phyloP scores from a whole-genome alignment of 2,329 filamentous ascomycete species.

The Chalaropsis ovoidea region DNA sequence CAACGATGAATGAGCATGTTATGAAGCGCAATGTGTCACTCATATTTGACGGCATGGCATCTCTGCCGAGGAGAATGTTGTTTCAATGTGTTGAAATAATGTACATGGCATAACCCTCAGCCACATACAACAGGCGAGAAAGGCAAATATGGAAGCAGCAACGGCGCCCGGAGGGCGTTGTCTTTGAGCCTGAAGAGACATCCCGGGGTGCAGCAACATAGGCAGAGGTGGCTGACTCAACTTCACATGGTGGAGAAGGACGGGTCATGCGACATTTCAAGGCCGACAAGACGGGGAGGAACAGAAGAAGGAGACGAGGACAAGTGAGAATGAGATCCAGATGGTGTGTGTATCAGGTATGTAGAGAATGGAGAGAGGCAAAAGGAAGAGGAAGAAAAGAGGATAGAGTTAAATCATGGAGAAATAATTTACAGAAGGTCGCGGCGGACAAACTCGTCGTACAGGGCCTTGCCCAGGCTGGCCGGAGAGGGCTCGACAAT shows the following conservation, averaged over 20 bases:
- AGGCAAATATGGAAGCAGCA: no score
- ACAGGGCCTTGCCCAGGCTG: slow-evolving; percentile 80
- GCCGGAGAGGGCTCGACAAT: slow-evolving; percentile 94
- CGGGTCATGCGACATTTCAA: slow-evolving; percentile 6
- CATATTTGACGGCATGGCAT: neutral
- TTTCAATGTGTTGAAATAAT: slow-evolving; percentile 13
- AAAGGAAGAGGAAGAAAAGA: neutral
- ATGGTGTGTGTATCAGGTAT: neutral
- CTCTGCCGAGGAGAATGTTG: neutral
- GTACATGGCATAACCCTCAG: slow-evolving; percentile 7
- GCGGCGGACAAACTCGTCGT: slow-evolving; percentile 89
- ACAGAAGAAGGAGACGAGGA: neutral
- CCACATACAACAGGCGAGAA: neutral
- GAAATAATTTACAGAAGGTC: slow-evolving; percentile 66
- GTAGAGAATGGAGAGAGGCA: neutral
- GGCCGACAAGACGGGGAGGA: neutral
- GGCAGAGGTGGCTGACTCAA: neutral
- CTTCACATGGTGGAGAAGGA: neutral
- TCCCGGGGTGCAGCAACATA: neutral
- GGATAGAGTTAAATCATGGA: slow-evolving; percentile 17
- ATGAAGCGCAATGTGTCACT: neutral
- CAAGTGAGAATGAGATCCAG: neutral
- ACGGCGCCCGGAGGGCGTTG: neutral
- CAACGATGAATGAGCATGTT: neutral
- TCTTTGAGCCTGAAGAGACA: neutral